Conservation (phyloP, 139 green algal genomes). For the Chlamydomonas sphaeroides region DNA sequence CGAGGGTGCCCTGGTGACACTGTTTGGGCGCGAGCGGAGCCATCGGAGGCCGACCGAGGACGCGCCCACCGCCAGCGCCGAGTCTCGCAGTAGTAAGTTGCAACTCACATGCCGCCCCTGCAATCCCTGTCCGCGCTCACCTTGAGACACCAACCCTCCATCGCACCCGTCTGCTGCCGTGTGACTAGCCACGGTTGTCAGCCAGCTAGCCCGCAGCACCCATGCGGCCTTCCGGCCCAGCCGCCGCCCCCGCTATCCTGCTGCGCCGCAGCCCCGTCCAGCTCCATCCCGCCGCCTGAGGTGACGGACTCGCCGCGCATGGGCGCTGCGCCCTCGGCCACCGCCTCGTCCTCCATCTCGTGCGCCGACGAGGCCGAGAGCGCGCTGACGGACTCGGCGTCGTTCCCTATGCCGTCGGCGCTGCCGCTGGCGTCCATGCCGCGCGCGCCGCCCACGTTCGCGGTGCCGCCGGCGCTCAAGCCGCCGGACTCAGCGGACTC, state of each 20-base stretch:
- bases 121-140: too few relatives aligned
- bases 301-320: constrained; percentile 17
- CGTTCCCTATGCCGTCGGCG: background rate
- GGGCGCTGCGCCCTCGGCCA: background rate
- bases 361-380: background rate
- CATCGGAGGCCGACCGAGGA: background rate
- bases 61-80: background rate
- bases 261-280: background rate
- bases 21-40: background rate
- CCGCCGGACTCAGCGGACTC: constrained; percentile 12
- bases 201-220: background rate
- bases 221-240: background rate
- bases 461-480: background rate
- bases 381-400: constrained; percentile 1
- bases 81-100: constrained; percentile 27
- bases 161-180: background rate
- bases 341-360: background rate
- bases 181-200: background rate
- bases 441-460: constrained; percentile 1
- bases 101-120: too few relatives aligned
- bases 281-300: constrained; percentile 29
- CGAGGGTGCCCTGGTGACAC: constrained; percentile 11
- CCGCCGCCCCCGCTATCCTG: background rate
- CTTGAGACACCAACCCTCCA: too few relatives aligned
- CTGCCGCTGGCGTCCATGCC: background rate